Conservation (phyloP, 139 green algal species). For the Mychonastes homosphaera region DNA sequence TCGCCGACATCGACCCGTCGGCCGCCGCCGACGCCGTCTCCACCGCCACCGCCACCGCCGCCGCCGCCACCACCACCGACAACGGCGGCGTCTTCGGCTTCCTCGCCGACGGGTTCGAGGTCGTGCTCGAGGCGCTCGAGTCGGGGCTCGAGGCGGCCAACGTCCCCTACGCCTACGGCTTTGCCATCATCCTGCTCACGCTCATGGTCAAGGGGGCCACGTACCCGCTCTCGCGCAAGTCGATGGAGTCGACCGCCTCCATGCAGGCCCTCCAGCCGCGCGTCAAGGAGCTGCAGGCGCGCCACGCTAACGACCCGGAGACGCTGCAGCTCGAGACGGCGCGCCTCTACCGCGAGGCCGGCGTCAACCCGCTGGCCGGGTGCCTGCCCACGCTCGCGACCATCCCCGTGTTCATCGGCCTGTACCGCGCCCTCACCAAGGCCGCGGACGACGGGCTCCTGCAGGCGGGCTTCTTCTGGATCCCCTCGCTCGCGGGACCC, state of each 20-base stretch:
- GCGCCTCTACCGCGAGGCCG: slow-evolving; percentile 10
- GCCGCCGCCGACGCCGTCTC: slow-evolving; percentile 2
- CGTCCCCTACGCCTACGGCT: slow-evolving; percentile 93
- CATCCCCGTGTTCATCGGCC: slow-evolving; percentile 87
- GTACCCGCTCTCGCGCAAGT: slow-evolving; percentile 88
- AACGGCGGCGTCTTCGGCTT: slow-evolving; percentile 47
- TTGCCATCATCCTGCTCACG: slow-evolving; percentile 89
- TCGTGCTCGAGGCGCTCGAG: slow-evolving; percentile 57
- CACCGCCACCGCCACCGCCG: slow-evolving; percentile 11
- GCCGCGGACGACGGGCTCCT: slow-evolving; percentile 79
- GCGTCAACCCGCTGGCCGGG: slow-evolving; percentile 86
- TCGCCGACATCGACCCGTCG: slow-evolving; percentile 33
- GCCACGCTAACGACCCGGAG: slow-evolving; percentile 75
- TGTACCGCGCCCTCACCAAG: slow-evolving; percentile 88
- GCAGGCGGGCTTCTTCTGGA: slow-evolving; percentile 88
- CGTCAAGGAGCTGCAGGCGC: slow-evolving; percentile 92
- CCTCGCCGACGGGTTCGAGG: slow-evolving; percentile 62
- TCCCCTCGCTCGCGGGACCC: slow-evolving; percentile 78
- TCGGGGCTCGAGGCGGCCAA: slow-evolving; percentile 42
- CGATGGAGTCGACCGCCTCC: slow-evolving; percentile 86
- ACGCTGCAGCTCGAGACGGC: slow-evolving; percentile 42
- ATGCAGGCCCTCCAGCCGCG: slow-evolving; percentile 84
- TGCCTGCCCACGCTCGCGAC: slow-evolving; percentile 88
- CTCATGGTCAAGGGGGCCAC: slow-evolving; percentile 85
- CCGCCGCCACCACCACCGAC: slow-evolving; percentile 17